Conservation (phyloP, 1,139 yeast species). For the Lodderomyces margitis region DNA sequence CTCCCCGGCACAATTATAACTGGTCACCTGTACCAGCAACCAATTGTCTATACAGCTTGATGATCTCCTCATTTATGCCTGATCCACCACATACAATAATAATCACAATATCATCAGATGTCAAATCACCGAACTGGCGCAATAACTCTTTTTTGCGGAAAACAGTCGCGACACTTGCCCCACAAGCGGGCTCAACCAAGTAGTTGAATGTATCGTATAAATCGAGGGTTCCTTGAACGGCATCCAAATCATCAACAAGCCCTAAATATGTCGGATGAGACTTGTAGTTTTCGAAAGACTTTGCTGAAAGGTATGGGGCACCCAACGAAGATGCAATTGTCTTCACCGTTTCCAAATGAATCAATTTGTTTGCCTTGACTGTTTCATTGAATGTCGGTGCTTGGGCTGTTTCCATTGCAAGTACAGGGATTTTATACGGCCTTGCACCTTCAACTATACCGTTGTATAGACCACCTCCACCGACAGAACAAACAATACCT, state of each 20-base stretch:
- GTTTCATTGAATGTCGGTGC: constrained; percentile 39
- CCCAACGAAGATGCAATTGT: constrained; percentile 42
- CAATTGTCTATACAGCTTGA: constrained; percentile 20
- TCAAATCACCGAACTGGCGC: constrained; percentile 22
- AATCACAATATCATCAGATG: constrained; percentile 32
- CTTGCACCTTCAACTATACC: constrained; percentile 35
- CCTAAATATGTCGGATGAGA: constrained; percentile 22
- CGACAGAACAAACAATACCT: constrained; percentile 42
- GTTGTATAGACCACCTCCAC: constrained; percentile 36
- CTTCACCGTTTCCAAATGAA: constrained; percentile 27
- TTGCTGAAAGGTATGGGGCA: constrained; percentile 35
- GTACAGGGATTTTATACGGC: constrained; percentile 19
- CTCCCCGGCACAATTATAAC: no score
- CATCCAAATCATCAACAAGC: constrained; percentile 36
- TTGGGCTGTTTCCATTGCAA: constrained; percentile 38
- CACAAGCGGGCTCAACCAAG: constrained; percentile 44
- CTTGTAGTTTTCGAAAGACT: constrained; percentile 27
- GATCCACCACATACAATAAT: constrained; percentile 44
- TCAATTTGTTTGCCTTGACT: constrained; percentile 26
- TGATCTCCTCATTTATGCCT: constrained; percentile 23
- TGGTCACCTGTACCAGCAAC: neutral
- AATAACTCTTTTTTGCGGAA: constrained; percentile 24
- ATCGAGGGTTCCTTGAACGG: constrained; percentile 29
- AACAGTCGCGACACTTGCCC: constrained; percentile 34
- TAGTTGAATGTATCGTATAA: constrained; percentile 24